Percentiles rank a stretch among this genome's conserved stretches.
phyloP scores from a whole-genome alignment of 345 rosid genomes.

The Zanthoxylum bungeanum region DNA sequence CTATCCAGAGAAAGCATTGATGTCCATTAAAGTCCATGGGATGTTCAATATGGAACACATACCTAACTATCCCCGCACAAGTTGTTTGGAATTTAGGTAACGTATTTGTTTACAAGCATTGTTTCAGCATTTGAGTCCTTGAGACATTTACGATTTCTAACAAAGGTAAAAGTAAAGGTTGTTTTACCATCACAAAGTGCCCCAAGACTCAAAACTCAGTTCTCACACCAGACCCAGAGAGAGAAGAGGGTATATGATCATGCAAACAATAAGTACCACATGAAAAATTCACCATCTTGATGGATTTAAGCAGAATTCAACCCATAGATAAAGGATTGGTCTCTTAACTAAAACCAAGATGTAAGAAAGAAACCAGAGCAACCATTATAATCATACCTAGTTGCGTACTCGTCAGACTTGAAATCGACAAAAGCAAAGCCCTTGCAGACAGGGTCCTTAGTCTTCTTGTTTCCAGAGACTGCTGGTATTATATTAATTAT shows the following conservation, averaged over 20 bases:
- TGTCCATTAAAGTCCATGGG: neutral
- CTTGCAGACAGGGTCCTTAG: constrained; percentile 81
- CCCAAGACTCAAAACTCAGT: neutral
- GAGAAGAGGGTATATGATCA: neutral
- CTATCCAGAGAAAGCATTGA: neutral
- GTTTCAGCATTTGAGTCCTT: neutral
- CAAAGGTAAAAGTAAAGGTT: neutral
- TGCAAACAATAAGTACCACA: neutral
- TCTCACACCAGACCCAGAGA: neutral
- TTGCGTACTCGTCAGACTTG: constrained; percentile 56
- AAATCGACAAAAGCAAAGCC: constrained; percentile 80
- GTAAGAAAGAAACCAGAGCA: neutral
- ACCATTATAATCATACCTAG: constrained; percentile 40
- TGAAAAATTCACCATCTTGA: neutral
- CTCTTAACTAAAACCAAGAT: neutral
- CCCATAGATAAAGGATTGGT: neutral
- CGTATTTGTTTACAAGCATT: neutral
- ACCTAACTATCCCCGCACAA: neutral
- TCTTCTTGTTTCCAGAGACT: constrained; percentile 81
- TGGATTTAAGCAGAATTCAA: neutral
- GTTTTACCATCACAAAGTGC: neutral
- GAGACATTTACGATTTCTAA: neutral
- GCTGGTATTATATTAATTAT: constrained; percentile 57
- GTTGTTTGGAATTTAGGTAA: neutral
- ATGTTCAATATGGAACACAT: neutral